Conservation (phyloP, 2,329 filamentous ascomycete genomes). For the Claviceps monticola region DNA sequence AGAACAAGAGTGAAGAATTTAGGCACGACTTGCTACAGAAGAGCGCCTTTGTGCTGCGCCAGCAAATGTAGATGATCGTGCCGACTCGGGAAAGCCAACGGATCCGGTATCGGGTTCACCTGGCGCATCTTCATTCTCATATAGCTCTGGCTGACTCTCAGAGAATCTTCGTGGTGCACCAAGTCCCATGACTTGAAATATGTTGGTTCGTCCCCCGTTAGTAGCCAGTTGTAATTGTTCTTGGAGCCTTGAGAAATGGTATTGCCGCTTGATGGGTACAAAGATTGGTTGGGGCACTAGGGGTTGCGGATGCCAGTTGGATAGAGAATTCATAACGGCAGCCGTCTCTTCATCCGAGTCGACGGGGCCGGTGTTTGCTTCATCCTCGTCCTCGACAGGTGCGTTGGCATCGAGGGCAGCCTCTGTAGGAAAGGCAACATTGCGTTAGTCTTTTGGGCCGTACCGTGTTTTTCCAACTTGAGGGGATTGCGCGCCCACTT, state of each 20-base stretch:
- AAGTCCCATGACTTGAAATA: slow-evolving; percentile 45
- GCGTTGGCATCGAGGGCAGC: slow-evolving; percentile 91
- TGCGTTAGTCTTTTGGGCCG: neutral
- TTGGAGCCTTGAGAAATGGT: slow-evolving; percentile 47
- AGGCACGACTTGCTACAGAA: slow-evolving; percentile 34
- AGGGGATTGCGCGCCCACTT: slow-evolving; percentile 23
- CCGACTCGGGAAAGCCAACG: slow-evolving; percentile 21
- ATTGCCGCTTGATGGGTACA: slow-evolving; percentile 47
- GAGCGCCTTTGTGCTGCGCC: slow-evolving; percentile 28
- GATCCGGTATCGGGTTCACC: slow-evolving; percentile 40
- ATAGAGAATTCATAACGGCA: slow-evolving; percentile 69
- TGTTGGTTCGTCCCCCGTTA: slow-evolving; percentile 50
- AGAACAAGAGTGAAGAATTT: slow-evolving; percentile 8
- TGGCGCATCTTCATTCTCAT: slow-evolving; percentile 40
- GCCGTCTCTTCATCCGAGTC: slow-evolving; percentile 93
- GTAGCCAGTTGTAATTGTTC: slow-evolving; percentile 54
- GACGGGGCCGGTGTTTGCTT: slow-evolving; percentile 64
- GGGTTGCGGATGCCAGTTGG: slow-evolving; percentile 65
- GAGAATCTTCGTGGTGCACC: slow-evolving; percentile 38
- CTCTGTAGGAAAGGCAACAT: slow-evolving; percentile 39
- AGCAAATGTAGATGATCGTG: slow-evolving; percentile 33
- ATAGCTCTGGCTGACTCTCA: slow-evolving; percentile 31
- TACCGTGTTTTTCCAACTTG: neutral
- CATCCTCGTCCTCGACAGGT: slow-evolving; percentile 73
- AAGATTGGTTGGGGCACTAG: slow-evolving; percentile 53